Evolutionary conservation across 192 early-diverging fungal genomes (phyloP).

Genomic region (Phycomyces blakesleeanus): DNA sequence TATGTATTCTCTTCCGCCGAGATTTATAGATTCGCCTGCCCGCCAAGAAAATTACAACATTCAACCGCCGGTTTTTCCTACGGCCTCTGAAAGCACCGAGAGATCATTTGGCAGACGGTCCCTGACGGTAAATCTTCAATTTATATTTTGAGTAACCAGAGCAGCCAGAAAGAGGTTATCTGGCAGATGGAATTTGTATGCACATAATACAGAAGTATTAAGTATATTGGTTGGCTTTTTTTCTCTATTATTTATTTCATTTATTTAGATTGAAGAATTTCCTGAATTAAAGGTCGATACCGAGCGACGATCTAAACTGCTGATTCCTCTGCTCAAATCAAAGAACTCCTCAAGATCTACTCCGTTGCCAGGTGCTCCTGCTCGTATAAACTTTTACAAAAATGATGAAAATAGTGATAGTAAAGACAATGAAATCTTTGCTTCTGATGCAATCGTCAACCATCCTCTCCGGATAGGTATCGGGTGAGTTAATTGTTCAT

Average conservation of each 20-base stretch:
- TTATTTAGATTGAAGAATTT: not conserved
- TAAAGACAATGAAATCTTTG: constrained; percentile 18
- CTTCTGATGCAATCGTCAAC: constrained; percentile 34
- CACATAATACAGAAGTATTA: not conserved
- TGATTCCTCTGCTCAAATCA: constrained; percentile 11
- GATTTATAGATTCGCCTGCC: constrained; percentile 1
- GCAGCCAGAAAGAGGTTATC: not conserved
- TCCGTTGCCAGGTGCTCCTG: constrained; percentile 11
- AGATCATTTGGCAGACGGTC: constrained; percentile 10
- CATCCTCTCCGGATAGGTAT: constrained; percentile 39
- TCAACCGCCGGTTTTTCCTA: not conserved
- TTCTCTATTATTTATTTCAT: not conserved
- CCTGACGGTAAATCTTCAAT: not conserved
- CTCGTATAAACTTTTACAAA: constrained; percentile 30
- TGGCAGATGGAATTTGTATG: not conserved
- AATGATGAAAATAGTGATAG: constrained; percentile 15
- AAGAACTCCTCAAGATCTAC: constrained; percentile 14
- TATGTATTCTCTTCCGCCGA: constrained; percentile 15
- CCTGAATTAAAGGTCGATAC: not conserved
- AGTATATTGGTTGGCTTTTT: no score
- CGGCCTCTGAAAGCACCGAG: constrained; percentile 6
- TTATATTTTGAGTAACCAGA: not conserved
- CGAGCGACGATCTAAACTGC: constrained; percentile 2
- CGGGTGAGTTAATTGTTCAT: constrained; percentile 5
- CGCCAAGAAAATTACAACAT: not conserved